A percentile compares a stretch with the other conserved stretches of the same genome.
Conservation (phyloP, 768 basidiomycete genomes). For the Pisolithus microcarpus region DNA sequence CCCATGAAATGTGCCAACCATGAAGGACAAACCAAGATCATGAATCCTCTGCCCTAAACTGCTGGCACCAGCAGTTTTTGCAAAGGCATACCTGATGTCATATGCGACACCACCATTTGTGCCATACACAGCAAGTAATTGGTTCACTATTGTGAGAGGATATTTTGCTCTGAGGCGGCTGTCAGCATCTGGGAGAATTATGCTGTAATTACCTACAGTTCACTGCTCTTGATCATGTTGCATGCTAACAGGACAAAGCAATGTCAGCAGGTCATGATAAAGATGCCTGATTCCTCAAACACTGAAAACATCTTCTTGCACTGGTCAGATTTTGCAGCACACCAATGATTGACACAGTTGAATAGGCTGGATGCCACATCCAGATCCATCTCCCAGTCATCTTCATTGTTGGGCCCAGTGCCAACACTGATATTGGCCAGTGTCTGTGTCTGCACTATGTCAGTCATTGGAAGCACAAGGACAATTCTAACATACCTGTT, state of each 20-base stretch:
- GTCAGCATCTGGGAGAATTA: background rate
- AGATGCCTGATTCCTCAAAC: background rate
- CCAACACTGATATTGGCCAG: no score
- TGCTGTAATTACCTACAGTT: background rate
- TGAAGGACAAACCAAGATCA: no score
- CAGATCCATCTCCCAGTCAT: background rate
- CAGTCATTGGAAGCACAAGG: no score
- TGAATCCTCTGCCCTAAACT: no score
- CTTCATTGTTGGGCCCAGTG: background rate
- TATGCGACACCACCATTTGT: constrained; percentile 12
- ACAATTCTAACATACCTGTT: no score
- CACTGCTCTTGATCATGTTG: background rate
- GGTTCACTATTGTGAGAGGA: background rate
- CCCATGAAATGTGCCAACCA: no score
- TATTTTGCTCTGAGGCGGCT: background rate
- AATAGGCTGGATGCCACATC: background rate
- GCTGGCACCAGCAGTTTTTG: no score
- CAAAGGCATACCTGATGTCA: background rate
- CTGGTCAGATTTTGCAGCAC: background rate
- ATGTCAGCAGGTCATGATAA: background rate
- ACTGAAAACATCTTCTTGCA: background rate
- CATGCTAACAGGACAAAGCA: background rate
- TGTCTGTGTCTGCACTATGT: no score
- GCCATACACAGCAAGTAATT: constrained; percentile 6
- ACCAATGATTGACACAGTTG: background rate